Evolutionary conservation across 257 asterid species (phyloP).

Genomic region (Verbena officinalis): DNA sequence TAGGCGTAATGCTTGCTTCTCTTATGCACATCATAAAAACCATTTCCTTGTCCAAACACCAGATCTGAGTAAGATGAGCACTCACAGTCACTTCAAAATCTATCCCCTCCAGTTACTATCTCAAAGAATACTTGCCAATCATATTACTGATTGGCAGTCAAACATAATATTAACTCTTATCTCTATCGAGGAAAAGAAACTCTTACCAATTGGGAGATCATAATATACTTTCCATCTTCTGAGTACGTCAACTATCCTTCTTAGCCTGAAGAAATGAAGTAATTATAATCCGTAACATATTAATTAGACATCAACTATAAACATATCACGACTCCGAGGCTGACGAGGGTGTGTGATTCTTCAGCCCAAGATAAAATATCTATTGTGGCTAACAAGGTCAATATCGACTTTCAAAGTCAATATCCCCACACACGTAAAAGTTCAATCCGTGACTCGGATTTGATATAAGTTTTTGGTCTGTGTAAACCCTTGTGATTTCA

Average conservation of each 20-base stretch:
- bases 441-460: no score
- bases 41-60: no score
- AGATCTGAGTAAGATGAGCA: no score
- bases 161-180: conserved; percentile 25
- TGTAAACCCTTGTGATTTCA: no score
- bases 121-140: conserved; percentile 17
- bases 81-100: neutral
- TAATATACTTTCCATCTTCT: conserved; percentile 28
- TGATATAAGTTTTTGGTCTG: no score
- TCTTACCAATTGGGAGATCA: conserved; percentile 38
- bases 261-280: conserved; percentile 41
- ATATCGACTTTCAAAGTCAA: no score
- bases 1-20: no score
- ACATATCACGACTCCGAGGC: conserved; percentile 23
- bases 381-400: conserved; percentile 12
- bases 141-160: conserved; percentile 16
- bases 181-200: conserved; percentile 30
- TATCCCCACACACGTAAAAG: no score
- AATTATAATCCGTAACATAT: conserved; percentile 21
- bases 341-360: conserved; percentile 21
- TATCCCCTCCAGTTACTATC: conserved; percentile 9
- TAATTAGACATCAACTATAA: conserved; percentile 14
- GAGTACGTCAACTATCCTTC: conserved; percentile 31
- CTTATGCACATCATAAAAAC: no score
- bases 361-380: conserved; percentile 20